phyloP scores from a whole-genome alignment of 371 early-diverging fungal species.

The Lichtheimia ramosa region DNA sequence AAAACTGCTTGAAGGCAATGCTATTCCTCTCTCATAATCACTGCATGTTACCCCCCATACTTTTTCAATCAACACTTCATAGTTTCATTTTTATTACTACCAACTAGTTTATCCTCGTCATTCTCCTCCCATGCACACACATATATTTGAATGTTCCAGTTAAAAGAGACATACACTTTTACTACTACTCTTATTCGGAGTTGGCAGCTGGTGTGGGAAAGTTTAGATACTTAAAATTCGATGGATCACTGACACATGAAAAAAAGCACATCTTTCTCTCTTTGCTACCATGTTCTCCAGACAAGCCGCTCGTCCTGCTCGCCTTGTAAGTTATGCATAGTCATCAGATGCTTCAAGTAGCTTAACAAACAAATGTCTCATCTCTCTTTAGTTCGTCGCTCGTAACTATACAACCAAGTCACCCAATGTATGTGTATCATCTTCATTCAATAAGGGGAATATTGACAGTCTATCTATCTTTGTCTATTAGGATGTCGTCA shows the following conservation, averaged over 20 bases:
- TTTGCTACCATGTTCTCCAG: slow-evolving; percentile 26
- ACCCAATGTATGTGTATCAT: slow-evolving; percentile 27
- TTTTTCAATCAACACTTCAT: slow-evolving; percentile 4
- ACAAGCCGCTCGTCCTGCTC: slow-evolving; percentile 20
- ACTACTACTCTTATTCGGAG: too few species aligned
- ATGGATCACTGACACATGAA: too few species aligned
- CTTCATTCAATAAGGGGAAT: background rate
- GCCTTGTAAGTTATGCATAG: slow-evolving; percentile 11
- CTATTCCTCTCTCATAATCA: slow-evolving; percentile 29
- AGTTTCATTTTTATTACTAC: background rate
- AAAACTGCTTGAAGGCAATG: slow-evolving; percentile 47
- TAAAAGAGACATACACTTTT: too few species aligned
- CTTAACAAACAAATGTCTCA: background rate
- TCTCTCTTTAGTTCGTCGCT: slow-evolving; percentile 17
- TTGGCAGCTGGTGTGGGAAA: too few species aligned
- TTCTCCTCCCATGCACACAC: slow-evolving; percentile 3
- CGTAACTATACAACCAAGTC: slow-evolving; percentile 38
- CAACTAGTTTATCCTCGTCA: background rate
- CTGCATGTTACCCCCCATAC: background rate
- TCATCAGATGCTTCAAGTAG: background rate
- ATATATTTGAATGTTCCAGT: too few species aligned
- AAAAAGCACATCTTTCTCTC: background rate
- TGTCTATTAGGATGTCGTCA: slow-evolving; percentile 56
- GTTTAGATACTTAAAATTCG: too few species aligned
- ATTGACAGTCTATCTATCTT: background rate